Base-by-base conservation (phyloP, 1,139 yeast species). In the Magnusiomyces paraingens region DNA sequence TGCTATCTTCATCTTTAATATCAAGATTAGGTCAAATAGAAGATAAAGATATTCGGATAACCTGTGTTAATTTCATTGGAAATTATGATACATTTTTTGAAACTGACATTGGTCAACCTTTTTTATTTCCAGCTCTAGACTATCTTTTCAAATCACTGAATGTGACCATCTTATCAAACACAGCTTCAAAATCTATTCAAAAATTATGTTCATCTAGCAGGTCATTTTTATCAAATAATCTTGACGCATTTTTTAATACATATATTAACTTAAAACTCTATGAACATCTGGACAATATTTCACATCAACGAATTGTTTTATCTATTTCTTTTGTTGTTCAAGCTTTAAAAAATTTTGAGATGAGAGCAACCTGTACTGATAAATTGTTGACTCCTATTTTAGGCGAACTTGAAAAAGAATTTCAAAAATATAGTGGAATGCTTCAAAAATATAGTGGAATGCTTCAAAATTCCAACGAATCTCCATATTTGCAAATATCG, bases 181-280 rank as follows among this genome's bases (percentile, higher is more conserved):
- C 66, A 0, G 74, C 75, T 1, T 70, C 76, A 0, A 55, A 66
- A 18, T 70, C 75, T 1, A 67, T 73, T 14, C 70, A 65, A 43
- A 68, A 68, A 53, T 62, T 73, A 14, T 73, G 75, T 55, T 62
- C 68, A 1, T 65, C 67, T 1, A 65, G 73, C 48, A 63, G 74
- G 14, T 47, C 54, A 2, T 60, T 57, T 15, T 60, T 72, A 3
- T 58, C 62, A 0, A 59, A 53, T 8, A 64, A 69, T 49, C 55
- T 68, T 29, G 62, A 64, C 0, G 61, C 68, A 2, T 70, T 72
- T 50, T 56, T 72, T 21, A 59, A 58, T 1, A 66, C 68, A 0
- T 72, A 70, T 53, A 52, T 57, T 3, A 59, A 61, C n/a, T 59
- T 67, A 57, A 46, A 57, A 17, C 51, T 62, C 11, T 58, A 58